phyloP scores from a whole-genome alignment of 495 filamentous ascomycete species.

The Hyaloscypha hepaticicola region DNA sequence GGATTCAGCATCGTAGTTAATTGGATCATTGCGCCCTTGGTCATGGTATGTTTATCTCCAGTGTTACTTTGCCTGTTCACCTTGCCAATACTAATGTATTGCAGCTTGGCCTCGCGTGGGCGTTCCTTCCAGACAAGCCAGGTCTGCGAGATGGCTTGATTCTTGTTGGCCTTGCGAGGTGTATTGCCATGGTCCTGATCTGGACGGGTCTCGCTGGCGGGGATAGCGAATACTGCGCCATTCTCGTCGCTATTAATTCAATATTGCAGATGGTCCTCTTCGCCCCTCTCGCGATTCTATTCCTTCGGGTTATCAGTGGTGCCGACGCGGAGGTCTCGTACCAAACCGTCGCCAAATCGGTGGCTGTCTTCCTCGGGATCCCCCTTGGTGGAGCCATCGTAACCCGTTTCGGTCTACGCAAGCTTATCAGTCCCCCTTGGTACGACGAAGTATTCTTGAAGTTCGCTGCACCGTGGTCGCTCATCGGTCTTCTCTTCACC shows the following conservation, averaged over 20 bases:
- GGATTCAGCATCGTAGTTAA: constrained; percentile 77
- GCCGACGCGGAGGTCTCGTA: constrained; percentile 44
- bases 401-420: constrained; percentile 65
- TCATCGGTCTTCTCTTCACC: constrained; percentile 83
- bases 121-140: constrained; percentile 71
- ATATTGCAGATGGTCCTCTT: constrained; percentile 84
- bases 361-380: constrained; percentile 82
- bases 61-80: background rate
- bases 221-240: constrained; percentile 82
- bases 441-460: constrained; percentile 69
- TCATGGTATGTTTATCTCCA: constrained; percentile 62
- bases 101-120: constrained; percentile 72
- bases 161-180: constrained; percentile 74
- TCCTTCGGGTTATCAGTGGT: constrained; percentile 65
- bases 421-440: constrained; percentile 52
- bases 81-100: constrained; percentile 2
- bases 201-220: constrained; percentile 80
- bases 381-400: constrained; percentile 76
- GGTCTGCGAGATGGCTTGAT: constrained; percentile 71
- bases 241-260: constrained; percentile 87
- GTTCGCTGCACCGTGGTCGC: constrained; percentile 67
- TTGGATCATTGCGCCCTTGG: constrained; percentile 84
- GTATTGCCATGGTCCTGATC: constrained; percentile 84
- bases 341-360: constrained; percentile 69
- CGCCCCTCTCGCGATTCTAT: constrained; percentile 77